A percentile compares a stretch with the other conserved stretches of the same genome.
These are phyloP conservation scores for Colletotrichum sp. DNA, from an alignment of 2,329 filamentous ascomycete genomes.

Conservation along the genomic window DNA sequence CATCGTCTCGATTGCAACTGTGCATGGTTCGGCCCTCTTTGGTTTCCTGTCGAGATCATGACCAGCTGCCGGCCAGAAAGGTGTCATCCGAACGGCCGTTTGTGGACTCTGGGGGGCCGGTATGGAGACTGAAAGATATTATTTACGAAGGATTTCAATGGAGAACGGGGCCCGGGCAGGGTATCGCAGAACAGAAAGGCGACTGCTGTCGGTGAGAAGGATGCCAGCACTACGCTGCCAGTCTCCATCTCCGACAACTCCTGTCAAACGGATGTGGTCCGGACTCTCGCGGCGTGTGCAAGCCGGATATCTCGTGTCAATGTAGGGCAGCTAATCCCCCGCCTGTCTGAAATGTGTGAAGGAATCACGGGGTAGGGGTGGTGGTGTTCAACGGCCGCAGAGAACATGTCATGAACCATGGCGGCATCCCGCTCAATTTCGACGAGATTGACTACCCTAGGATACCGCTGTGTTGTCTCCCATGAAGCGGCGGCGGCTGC, in stretches of 20 bases:
- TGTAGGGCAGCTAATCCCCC: background rate
- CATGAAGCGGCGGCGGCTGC: background rate
- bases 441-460: background rate
- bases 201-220: background rate
- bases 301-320: background rate
- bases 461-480: background rate
- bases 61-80: background rate
- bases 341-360: background rate
- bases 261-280: background rate
- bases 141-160: background rate
- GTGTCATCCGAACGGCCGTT: background rate
- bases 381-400: background rate
- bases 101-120: background rate
- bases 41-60: background rate
- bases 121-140: background rate
- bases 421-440: background rate
- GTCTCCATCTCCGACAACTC: background rate
- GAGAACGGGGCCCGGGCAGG: background rate
- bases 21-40: background rate
- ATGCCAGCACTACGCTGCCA: background rate
- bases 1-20: background rate
- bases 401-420: background rate
- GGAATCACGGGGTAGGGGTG: background rate
- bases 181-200: background rate
- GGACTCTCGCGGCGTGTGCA: background rate